Base-by-base conservation (phyloP, 805 yeast genomes). In the Myxozyma geophila region DNA sequence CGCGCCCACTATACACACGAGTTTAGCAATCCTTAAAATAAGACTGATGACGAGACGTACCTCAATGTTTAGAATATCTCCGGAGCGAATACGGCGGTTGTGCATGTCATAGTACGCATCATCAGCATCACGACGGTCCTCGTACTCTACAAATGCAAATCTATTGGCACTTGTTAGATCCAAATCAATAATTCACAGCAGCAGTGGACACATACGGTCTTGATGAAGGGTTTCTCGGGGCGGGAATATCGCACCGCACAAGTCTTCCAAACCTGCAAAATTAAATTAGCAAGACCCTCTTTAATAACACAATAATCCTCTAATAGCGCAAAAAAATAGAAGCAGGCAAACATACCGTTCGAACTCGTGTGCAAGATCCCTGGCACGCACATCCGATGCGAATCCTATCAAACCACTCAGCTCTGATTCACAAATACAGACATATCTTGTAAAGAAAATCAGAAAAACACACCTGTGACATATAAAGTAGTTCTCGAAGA, bases 101-200 rank as follows among this genome's bases (percentile, higher is more conserved):
- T 73, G 75, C 73, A 73, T 65, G 58, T 73, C 74, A 37, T 71
- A 59, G 68, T 71, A 72, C n/a, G 75, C 75, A 60, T 73, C 75
- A 19, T 73, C 76, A 43, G 75, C 76, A 56, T 73, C 75, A n/a
- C 72, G 62, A 47, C 65, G 63, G 54, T 71, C 70, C 56, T 73
- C 75, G 57, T 67, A 73, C 59, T 73, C 75, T 19, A 73, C 74
- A 58, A 73, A 73, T 23, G 75, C 75, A 52, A 66, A 72, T 7
- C 73, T 70, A 23, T 4, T 21, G 10, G 59, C 15, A 7, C n/a
- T 4, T 5, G 33, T 10, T 41, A 13, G 7, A 28, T 52, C 12
- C 19, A 6, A 36, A 21, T 53, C 36, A 13, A n/a, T 19, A 12
- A 6, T 19, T 19, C 5, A 43, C 2, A 19, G 9, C 33, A 13